Conservation (phyloP, 306 rosid species). For the Prunus mongolica region DNA sequence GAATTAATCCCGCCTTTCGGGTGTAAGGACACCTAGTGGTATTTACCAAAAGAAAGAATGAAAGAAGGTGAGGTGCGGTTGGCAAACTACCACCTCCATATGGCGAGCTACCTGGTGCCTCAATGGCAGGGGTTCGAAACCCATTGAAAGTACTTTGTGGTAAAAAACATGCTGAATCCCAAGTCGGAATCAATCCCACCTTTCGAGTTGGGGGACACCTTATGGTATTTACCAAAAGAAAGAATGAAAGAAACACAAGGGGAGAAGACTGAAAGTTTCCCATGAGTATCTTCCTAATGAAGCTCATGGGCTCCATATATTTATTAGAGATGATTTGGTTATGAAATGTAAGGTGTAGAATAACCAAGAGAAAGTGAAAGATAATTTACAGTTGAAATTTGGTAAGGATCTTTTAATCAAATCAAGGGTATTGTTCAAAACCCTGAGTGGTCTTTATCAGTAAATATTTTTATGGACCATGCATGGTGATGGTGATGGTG, state of each 20-base stretch:
- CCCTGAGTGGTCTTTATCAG: not conserved
- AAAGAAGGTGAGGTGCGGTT: not conserved
- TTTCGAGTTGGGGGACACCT: fast-evolving
- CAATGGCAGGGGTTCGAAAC: no score
- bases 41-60: not conserved
- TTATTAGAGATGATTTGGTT: constrained; percentile 10
- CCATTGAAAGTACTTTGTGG: no score
- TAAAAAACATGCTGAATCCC: fast-evolving
- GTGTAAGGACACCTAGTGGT: no score
- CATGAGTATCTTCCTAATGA: constrained; percentile 17
- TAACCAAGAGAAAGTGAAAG: constrained; percentile 8
- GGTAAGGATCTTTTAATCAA: not conserved
- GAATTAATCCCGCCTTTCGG: no score
- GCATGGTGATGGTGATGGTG: no score
- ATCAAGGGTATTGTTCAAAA: not conserved
- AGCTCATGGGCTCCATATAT: constrained; percentile 29
- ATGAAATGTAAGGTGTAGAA: constrained; percentile 17
- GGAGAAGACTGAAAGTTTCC: constrained; percentile 21
- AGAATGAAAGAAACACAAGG: constrained; percentile 16
- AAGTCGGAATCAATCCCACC: fast-evolving
- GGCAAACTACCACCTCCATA: no score
- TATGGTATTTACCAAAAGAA: no score
- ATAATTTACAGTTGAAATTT: constrained; percentile 1
- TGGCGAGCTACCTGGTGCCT: no score
- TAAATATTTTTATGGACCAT: not conserved